Base-by-base conservation (phyloP, 148 eudicot genomes). In the Heliosperma pusillum region DNA sequence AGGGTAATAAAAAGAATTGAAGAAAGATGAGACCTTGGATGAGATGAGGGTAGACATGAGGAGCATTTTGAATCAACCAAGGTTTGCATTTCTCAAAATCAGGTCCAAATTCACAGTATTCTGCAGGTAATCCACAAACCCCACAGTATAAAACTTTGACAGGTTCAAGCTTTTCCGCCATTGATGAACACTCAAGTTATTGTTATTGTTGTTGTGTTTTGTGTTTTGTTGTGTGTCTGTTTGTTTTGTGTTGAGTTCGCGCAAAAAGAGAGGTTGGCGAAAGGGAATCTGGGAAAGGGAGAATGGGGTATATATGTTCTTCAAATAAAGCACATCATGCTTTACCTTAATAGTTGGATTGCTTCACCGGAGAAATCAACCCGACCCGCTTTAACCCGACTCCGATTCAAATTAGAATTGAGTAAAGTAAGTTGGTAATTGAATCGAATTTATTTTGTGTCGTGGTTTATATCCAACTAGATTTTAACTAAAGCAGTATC, bases 41-140 rank as follows among this genome's bases (percentile, higher is more conserved):
- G 62, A 93, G 93, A 81, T 88, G 86, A 10, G 97, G 98, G 71
- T 93, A 93, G 53, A 83, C 21, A 53, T 87, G 79, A 65, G 97
- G 93, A 22, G 95, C 93, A 81, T 88, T 71, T 71, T 81, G 88
- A 83, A 93, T 91, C 74, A 93, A 75, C 98, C 97, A 91, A 25
- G 97, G 98, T 80, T 93, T 93, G 85, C 98, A 93, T 78, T 84
- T 88, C 19, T 88, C 95, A 77, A 93, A 93, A 44, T 93, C 97
- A 71, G 97, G 86, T 1, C 98, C 98, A 74, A 93, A 93, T 76
- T 93, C 98, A 77, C 97, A 93, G 78, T 91, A 93, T 82, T 93
- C 98, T 1, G 97, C 86, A 2, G 97, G 96, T 69, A 93, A 85
- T 10, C 93, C 90, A 69, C 98, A 91, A 0, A 88, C 87, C 1